Conservation (phyloP, 371 early-diverging fungal species). For the Racocetra persica region DNA sequence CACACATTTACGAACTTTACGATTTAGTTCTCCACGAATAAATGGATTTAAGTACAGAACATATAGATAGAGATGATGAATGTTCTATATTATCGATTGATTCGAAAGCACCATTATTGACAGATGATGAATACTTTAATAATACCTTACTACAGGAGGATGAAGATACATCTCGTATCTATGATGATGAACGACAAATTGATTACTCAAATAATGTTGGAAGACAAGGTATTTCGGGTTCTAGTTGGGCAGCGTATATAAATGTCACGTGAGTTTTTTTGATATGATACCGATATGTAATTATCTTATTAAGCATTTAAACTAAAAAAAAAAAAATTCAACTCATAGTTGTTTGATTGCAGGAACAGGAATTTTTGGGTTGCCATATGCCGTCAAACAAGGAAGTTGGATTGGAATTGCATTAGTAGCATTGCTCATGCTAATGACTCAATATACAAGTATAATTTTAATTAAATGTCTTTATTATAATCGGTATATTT, state of each 20-base stretch:
- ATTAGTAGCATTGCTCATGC: slow-evolving; percentile 77
- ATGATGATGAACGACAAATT: too few species aligned
- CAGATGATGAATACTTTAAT: not conserved
- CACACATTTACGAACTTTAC: too few species aligned
- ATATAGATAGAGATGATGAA: too few species aligned
- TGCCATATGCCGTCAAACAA: slow-evolving; percentile 80
- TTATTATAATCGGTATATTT: slow-evolving; percentile 59
- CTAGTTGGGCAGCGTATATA: slow-evolving; percentile 33
- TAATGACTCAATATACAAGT: slow-evolving; percentile 77
- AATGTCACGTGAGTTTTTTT: slow-evolving; percentile 16
- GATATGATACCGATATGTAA: not conserved
- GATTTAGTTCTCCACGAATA: too few species aligned
- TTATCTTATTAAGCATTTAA: not conserved
- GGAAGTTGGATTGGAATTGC: slow-evolving; percentile 85
- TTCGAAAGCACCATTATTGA: slow-evolving; percentile 4
- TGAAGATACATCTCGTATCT: too few species aligned
- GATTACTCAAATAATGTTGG: too few species aligned
- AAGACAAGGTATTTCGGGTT: not conserved
- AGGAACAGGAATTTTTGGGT: slow-evolving; percentile 76
- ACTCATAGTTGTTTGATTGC: slow-evolving; percentile 28
- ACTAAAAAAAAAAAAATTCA: not conserved
- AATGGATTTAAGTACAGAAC: too few species aligned
- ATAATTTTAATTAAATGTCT: slow-evolving; percentile 75
- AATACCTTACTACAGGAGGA: not conserved
- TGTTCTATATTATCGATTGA: not conserved